phyloP scores from a whole-genome alignment of 176 grass and related monocot genomes.

The Hordeum marinum region DNA sequence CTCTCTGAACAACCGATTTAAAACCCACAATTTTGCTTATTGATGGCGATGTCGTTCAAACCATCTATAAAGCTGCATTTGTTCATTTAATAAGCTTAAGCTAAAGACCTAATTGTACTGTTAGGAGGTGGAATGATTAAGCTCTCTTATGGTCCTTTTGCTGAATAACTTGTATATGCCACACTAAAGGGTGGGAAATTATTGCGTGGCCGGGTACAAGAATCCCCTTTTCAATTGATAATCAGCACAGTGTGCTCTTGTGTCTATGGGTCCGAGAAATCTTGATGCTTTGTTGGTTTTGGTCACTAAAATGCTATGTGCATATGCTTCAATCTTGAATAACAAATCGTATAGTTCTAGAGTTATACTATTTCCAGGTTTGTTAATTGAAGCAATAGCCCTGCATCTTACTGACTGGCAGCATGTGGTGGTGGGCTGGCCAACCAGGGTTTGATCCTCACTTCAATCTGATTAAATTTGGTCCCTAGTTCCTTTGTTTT shows the following conservation, averaged over 20 bases:
- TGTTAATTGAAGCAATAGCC: not conserved
- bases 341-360: not conserved
- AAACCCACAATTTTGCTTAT: too few species aligned
- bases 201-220: not conserved
- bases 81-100: too few species aligned
- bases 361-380: not conserved
- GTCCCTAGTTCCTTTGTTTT: not conserved
- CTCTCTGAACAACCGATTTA: not conserved
- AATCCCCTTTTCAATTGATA: not conserved
- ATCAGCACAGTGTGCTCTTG: not conserved
- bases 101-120: too few species aligned
- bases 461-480: too few species aligned
- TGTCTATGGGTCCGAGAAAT: not conserved
- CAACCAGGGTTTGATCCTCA: too few species aligned
- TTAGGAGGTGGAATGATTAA: too few species aligned
- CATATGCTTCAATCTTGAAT: not conserved
- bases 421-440: too few species aligned
- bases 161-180: too few species aligned
- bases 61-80: conserved; percentile 5
- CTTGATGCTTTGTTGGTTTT: not conserved
- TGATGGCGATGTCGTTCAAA: too few species aligned
- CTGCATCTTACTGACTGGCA: too few species aligned
- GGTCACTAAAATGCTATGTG: conserved; percentile 8
- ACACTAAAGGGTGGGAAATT: not conserved
- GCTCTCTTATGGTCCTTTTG: not conserved